Conservation (phyloP, 495 filamentous ascomycete species). For the Penicillium canescens region DNA sequence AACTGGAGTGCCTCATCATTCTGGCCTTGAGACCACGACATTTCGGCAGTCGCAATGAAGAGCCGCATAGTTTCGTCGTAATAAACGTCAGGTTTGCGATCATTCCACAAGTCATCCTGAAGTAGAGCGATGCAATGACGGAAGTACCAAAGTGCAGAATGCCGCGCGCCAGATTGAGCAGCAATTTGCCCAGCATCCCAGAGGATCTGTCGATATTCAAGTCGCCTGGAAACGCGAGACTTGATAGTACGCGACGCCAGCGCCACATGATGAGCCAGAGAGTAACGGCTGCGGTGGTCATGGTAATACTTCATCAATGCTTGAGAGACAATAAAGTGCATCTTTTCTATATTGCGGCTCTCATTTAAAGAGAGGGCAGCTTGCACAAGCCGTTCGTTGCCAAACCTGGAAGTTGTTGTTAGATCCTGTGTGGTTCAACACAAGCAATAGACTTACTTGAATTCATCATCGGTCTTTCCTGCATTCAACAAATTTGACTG, state of each 20-base stretch:
- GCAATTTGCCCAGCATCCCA: constrained; percentile 75
- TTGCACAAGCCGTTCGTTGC: constrained; percentile 79
- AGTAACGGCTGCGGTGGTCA: constrained; percentile 61
- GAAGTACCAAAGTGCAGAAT: constrained; percentile 78
- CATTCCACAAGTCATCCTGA: constrained; percentile 76
- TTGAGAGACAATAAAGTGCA: constrained; percentile 86
- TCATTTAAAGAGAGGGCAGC: constrained; percentile 71
- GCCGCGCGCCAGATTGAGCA: constrained; percentile 74
- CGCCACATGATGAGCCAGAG: constrained; percentile 73
- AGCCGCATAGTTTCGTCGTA: constrained; percentile 83
- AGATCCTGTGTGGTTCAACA: constrained; percentile 1
- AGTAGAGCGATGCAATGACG: constrained; percentile 72
- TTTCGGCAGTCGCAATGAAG: constrained; percentile 76
- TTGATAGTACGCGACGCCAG: constrained; percentile 72
- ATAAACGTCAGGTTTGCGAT: constrained; percentile 65
- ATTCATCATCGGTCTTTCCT: constrained; percentile 74
- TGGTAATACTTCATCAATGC: constrained; percentile 70
- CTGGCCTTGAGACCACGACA: constrained; percentile 72
- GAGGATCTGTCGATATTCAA: constrained; percentile 69
- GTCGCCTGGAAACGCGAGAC: constrained; percentile 54
- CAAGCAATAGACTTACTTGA: constrained; percentile 33
- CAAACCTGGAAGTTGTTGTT: constrained; percentile 52
- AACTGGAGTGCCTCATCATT: constrained; percentile 62
- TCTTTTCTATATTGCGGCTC: constrained; percentile 64
- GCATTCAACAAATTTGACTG: constrained; percentile 74